Conservation (phyloP, 306 rosid genomes). For the Prunus persica region Prunus_persica_NCBIv2 NC_034009.1:41744001-41744500, state of each 20-base stretch:
- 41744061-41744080: too few relatives aligned
- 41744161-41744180: conserved; percentile 85
- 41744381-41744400: too few relatives aligned
- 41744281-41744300: conserved; percentile 61
- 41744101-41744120: background rate
- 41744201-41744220: conserved; percentile 62
- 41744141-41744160: conserved; percentile 84
- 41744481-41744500: too few relatives aligned
- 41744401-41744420: too few relatives aligned
- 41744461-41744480: background rate
- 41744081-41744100: background rate
- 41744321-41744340: conserved; percentile 91
- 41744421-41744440: too few relatives aligned
- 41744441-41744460: too few relatives aligned
- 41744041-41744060: too few relatives aligned
- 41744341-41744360: conserved; percentile 81
- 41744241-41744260: conserved; percentile 83
- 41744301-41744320: conserved; percentile 72
- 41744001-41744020: too few relatives aligned
- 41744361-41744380: background rate
- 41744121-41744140: conserved; percentile 89
- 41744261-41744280: conserved; percentile 66
- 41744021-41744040: fast-evolving
- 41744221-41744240: conserved; percentile 92
- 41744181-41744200: conserved; percentile 66